Evolutionary conservation across 2,329 filamentous ascomycete species (phyloP), one percentile per base, ranked within the genome.

Genomic region (Aplosporella prunicola): DNA sequence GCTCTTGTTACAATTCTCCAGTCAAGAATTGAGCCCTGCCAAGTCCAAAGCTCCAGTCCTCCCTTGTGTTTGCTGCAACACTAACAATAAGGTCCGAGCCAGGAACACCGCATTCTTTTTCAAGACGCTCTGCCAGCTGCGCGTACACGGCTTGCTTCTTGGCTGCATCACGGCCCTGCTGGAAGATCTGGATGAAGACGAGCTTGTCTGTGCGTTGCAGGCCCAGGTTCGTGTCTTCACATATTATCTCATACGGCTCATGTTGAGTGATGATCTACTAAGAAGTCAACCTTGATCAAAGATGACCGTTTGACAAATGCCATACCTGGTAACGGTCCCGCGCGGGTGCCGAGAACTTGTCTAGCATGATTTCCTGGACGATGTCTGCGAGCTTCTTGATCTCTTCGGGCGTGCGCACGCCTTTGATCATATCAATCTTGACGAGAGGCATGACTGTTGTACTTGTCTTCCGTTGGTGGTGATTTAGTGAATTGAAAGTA

Each of bases 41-140:
- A 18, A 44, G 35, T 5, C 53, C 53, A 42, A 56, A 56, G 42
- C 50, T 55, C 53, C 55, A 56, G 43, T 56, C 51, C 30, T 51
- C 52, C 43, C 45, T 48, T 14, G 43, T 46, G 41, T 52, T 55
- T 27, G 38, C 28, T 15, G 41, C 38, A 34, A 44, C 42, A 26
- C 43, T 50, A 11, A 58, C 39, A 32, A 58, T 50, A 39, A 57
- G 42, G 42, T 56, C 53, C 8, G 47, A 36, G 1, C 45, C 46
- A 18, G 46, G 38, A 0, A 56, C 15, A 9, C 45, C 48, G 22
- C 46, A 48, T 31, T 50, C 41, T 11, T 35, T 32, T 25, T 46
- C 44, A 38, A 55, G 32, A 10, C 38, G 25, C 18, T 51, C 48
- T 5, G 51, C 50, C 18, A 56, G 22, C 2, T 39, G 41, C 7